Conservation (phyloP, 179 eudicot genomes). For the Pouteria campechiana region DNA sequence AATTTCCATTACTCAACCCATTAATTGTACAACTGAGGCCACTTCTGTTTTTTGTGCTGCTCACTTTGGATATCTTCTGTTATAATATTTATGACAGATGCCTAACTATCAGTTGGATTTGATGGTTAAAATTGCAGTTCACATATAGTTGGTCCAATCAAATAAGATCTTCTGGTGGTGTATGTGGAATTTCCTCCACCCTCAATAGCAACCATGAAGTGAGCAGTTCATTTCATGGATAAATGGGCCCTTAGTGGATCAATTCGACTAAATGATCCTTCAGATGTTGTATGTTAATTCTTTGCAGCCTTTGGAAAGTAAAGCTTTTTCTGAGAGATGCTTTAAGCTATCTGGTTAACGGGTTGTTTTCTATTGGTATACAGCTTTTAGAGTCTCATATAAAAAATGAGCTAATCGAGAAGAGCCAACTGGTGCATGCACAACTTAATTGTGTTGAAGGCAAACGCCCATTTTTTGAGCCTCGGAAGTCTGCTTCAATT, state of each 20-base stretch:
- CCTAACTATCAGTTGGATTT: no score
- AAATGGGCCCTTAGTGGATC: no score
- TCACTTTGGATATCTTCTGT: neutral
- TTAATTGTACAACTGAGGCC: no score
- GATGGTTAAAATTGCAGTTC: no score
- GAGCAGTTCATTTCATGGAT: no score
- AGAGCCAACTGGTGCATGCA: conserved; percentile 64
- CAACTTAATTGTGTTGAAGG: conserved; percentile 33
- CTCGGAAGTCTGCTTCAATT: conserved; percentile 76
- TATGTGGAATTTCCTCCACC: no score
- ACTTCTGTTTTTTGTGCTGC: neutral
- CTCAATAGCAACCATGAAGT: no score
- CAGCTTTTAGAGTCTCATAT: conserved; percentile 90
- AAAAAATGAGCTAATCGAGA: conserved; percentile 79
- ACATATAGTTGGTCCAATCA: no score
- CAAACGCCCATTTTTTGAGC: conserved; percentile 43
- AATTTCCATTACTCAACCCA: no score
- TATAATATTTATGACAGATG: no score
- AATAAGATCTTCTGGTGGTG: no score
- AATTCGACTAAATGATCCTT: neutral
- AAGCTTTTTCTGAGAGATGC: neutral
- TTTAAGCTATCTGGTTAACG: neutral
- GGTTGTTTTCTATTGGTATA: neutral
- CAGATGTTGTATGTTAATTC: neutral
- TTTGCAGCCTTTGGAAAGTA: neutral